Evolutionary conservation across 352 stramenopile genomes (phyloP), one percentile per base, ranked within the genome.

Genomic region (Globisporangium rhizosaccharum): DNA sequence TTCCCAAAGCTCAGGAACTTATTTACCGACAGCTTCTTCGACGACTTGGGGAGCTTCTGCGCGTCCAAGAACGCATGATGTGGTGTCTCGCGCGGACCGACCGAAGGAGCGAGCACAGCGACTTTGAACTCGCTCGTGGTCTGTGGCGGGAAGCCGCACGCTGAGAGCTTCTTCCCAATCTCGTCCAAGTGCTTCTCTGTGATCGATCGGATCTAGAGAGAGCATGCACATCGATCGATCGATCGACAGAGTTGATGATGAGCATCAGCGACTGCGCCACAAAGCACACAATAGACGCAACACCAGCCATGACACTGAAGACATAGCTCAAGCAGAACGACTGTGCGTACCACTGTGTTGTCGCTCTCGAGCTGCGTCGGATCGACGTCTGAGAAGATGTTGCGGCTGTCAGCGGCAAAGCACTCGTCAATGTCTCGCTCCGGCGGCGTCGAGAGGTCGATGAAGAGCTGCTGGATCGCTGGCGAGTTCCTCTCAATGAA

Each of bases 401-500:
- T 79, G 46, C 75, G 75, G 26, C 82, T 91, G 57, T 96, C 84
- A 0, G 67, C 53, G 1, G 82, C 65, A 54, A 94, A 96, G 48
- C 81, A 89, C 45, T 87, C 74, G 39, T 94, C 80, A 54, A 93
- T 86, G 56, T 87, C 76, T 52, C 75, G 68, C 20, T 71, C 66
- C 3, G 81, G 84, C 5, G 76, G 70, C 51, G 85, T 76, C 25
- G 84, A 81, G 49, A 96, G 66, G 15, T 84, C 77, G 42, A 73
- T 73, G 54, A 93, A 96, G 0, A 96, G 67, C n/a, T 78, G 68
- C 57, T 92, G 76, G 54, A 96, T 93, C 26, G 68, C 72, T 11
- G 73, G 64, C 3, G 86, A 88, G 50, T 96, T 96, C 25, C 76
- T 75, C 52, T 91, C 79, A 53, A 96, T 94, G 64, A 96, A 96